Base-by-base conservation (phyloP, 768 basidiomycete genomes). In the Lyophyllum atratum region DNA sequence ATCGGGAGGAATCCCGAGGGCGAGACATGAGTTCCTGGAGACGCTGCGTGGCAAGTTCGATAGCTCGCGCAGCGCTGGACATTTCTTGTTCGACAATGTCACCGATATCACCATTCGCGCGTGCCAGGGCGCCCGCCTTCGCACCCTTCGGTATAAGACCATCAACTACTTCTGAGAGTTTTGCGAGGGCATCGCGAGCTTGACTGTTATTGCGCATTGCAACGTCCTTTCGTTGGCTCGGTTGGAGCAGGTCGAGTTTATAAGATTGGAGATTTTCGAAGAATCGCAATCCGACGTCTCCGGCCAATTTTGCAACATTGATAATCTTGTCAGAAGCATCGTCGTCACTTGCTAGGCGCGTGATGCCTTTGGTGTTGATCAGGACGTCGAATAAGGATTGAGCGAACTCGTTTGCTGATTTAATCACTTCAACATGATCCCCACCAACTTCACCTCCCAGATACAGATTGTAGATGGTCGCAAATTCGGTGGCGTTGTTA, bases 21-120 rank as follows among this genome's bases (percentile, higher is more conserved):
- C 95, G 89, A 24, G 88, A 78, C 83, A 98, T 97, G 69, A 99
- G 88, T 62, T 89, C 83, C 70, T 96, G 92, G 25, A 99, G 74
- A 40, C 94, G 90, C 68, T 86, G 83, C 0, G 95, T 98, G 9
- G 97, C 97, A 25, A 82, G 82, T 69, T 96, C 97, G 72, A 99
- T 99, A 4, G 96, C 95, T 55, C 83, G 81, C 4, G 97, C 93
- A 22, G 97, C 95, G 55, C 89, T 86, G 61, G 85, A 77, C 97
- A 99, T 98, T 76, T 98, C 97, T 67, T 90, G 88, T 73, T 96
- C 93, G 58, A 99, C 96, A 52, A 98, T 83, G 66, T 98, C 91
- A 19, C 96, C 95, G 59, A 99, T 90, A 69, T 98, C 91, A 29
- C 95, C 97, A 63, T 90, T 96, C 28, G 90, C 82, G 60, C 86